phyloP scores from a whole-genome alignment of 2,329 filamentous ascomycete genomes.

The Neonectria magnoliae region DNA sequence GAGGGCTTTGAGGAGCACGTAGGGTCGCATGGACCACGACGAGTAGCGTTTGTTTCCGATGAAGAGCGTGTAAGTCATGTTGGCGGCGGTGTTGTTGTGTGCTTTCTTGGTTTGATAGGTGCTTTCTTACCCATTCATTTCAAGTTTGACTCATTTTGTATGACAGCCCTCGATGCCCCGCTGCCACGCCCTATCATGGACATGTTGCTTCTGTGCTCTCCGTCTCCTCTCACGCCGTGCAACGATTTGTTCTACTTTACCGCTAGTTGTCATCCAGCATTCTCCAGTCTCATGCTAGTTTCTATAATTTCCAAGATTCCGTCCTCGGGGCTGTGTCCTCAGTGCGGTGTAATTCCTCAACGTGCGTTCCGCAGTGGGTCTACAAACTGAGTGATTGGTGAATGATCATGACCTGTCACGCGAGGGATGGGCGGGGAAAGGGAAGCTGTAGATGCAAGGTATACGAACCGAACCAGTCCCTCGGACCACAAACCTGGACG shows the following conservation, averaged over 20 bases:
- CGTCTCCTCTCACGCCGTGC: background rate
- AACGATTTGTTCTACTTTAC: background rate
- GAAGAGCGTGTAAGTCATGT: conserved; percentile 52
- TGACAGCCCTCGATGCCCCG: background rate
- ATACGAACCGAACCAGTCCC: background rate
- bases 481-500: background rate
- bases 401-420: background rate
- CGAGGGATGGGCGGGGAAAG: background rate
- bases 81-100: background rate
- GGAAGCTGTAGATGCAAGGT: background rate
- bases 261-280: background rate
- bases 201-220: background rate
- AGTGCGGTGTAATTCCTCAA: background rate
- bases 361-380: conserved; percentile 13
- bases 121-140: background rate
- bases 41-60: conserved; percentile 58
- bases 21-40: conserved; percentile 58
- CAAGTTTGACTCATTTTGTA: background rate
- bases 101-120: background rate
- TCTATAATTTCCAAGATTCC: background rate
- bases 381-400: background rate
- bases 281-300: background rate
- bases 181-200: conserved; percentile 8
- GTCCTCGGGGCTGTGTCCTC: background rate
- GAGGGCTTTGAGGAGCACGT: conserved; percentile 57